A percentile compares a stretch with the other conserved stretches of the same genome.
Conservation (phyloP, 768 basidiomycete genomes). For the Russula earlei region DNA sequence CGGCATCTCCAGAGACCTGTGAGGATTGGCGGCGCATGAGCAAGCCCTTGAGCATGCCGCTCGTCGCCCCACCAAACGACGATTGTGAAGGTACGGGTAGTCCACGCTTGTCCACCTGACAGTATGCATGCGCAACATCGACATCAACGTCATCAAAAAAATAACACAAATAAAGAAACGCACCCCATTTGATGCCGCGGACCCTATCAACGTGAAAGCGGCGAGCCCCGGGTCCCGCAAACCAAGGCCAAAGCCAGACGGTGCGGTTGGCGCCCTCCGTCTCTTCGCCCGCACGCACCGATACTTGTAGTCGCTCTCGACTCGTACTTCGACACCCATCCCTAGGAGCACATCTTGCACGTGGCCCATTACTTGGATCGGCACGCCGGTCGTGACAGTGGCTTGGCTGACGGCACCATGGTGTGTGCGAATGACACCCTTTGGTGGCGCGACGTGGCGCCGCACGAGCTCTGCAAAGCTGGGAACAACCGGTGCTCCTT, state of each 20-base stretch:
- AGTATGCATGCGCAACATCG: background rate
- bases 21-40: conserved; percentile 88
- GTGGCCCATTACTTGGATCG: conserved; percentile 83
- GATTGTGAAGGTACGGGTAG: conserved; percentile 74
- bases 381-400: conserved; percentile 74
- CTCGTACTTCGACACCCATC: conserved; percentile 85
- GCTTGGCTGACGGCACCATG: conserved; percentile 89
- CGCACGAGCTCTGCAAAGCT: conserved; percentile 26
- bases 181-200: conserved; percentile 81
- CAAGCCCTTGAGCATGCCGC: conserved; percentile 79
- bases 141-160: background rate
- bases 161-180: conserved; percentile 27
- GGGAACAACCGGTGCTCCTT: conserved; percentile 1
- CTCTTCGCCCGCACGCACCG: conserved; percentile 74
- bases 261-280: conserved; percentile 28
- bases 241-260: conserved; percentile 30
- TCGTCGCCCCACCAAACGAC: conserved; percentile 49
- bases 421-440: conserved; percentile 65
- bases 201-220: conserved; percentile 69
- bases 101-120: conserved; percentile 81
- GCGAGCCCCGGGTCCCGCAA: conserved; percentile 48
- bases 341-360: conserved; percentile 68
- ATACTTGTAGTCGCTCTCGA: conserved; percentile 87
- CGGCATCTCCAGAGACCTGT: conserved; percentile 45
- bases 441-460: conserved; percentile 27